Conservation (phyloP, 1,284 basidiomycete genomes). For the Rhodotorula sp. region DNA sequence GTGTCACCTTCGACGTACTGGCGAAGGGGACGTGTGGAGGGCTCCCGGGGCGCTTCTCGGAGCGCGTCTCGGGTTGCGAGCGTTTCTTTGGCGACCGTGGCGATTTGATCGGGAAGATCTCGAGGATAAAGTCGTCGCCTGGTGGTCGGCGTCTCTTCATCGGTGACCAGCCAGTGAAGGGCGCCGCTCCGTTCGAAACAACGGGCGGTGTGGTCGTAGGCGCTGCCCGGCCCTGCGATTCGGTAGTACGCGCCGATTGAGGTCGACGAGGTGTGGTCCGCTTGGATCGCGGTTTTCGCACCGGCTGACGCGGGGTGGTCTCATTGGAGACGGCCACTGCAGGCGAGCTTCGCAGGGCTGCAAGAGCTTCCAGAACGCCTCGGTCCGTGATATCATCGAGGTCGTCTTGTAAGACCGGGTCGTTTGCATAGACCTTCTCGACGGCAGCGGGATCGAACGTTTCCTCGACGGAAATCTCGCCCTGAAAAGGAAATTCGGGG, state of each 20-base stretch:
- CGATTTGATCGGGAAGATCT: neutral
- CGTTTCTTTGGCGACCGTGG: neutral
- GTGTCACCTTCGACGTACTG: neutral
- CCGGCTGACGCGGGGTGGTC: neutral
- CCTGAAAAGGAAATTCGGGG: no score
- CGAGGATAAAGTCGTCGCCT: neutral
- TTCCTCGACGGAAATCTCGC: neutral
- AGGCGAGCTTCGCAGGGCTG: slow-evolving; percentile 1
- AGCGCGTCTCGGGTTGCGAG: neutral
- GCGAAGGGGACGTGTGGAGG: neutral
- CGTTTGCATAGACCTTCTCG: neutral
- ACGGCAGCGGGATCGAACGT: neutral
- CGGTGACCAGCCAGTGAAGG: neutral
- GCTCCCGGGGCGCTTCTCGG: neutral
- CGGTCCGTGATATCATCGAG: neutral
- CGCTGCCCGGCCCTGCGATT: neutral
- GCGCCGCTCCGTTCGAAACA: neutral
- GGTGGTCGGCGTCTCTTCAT: neutral
- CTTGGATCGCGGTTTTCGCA: neutral
- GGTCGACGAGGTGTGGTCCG: neutral
- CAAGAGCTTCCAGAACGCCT: neutral
- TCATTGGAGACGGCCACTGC: neutral
- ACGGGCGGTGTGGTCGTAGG: no score
- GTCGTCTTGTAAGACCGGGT: neutral
- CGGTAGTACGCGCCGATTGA: neutral